phyloP scores from a whole-genome alignment of 768 basidiomycete species.

The Suillus weaverae region DNA sequence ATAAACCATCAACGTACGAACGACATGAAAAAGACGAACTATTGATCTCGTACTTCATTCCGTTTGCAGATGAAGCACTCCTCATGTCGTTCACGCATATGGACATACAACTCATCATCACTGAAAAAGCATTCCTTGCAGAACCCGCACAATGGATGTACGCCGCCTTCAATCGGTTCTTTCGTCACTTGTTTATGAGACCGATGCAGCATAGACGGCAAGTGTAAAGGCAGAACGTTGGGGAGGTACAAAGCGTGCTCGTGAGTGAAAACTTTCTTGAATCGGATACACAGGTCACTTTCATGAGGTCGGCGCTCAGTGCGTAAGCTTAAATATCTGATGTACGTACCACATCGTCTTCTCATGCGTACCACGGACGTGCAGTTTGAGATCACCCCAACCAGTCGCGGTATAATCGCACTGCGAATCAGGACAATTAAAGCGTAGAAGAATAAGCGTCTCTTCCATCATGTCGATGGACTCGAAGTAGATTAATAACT shows the following conservation, averaged over 20 bases:
- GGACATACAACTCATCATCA: conserved; percentile 90
- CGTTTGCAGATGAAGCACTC: conserved; percentile 95
- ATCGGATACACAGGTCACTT: conserved; percentile 84
- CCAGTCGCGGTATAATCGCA: conserved; percentile 85
- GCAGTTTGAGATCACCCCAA: conserved; percentile 88
- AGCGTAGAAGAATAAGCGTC: conserved; percentile 84
- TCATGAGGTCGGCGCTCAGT: neutral
- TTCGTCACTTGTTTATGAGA: conserved; percentile 41
- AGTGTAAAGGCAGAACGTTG: conserved; percentile 63
- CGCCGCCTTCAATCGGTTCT: conserved; percentile 66
- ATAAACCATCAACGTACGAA: conserved; percentile 3
- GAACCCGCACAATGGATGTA: conserved; percentile 83
- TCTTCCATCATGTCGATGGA: conserved; percentile 94
- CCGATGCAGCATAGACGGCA: conserved; percentile 65
- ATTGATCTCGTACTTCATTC: conserved; percentile 75
- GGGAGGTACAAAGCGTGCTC: conserved; percentile 86
- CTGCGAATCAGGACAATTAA: conserved; percentile 86
- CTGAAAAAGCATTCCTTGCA: conserved; percentile 92
- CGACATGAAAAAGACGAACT: conserved; percentile 56
- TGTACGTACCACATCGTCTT: conserved; percentile 71
- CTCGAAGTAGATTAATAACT: conserved; percentile 83
- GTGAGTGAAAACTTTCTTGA: conserved; percentile 94
- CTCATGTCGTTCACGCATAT: conserved; percentile 93
- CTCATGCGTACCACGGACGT: conserved; percentile 74
- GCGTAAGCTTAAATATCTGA: neutral